Evolutionary conservation across 495 filamentous ascomycete genomes (phyloP).

Genomic region (Xylona heveae): DNA sequence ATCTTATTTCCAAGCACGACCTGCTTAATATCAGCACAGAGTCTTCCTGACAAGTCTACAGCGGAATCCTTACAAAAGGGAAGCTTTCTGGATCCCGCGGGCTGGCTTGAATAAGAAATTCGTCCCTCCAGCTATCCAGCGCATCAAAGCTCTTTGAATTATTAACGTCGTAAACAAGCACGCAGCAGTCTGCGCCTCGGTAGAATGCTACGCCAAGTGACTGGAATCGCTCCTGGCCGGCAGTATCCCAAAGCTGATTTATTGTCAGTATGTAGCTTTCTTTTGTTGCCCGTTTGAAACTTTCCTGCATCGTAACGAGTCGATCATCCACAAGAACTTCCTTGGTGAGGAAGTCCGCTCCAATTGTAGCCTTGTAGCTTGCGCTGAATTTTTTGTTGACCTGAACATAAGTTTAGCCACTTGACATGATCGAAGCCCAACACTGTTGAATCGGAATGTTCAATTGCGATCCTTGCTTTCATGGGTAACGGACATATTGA

Average conservation of each 20-base stretch:
- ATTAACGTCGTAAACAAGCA: conserved; percentile 96
- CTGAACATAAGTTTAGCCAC: conserved; percentile 28
- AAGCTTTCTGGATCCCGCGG: conserved; percentile 94
- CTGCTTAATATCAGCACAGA: conserved; percentile 16
- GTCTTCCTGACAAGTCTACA: not conserved
- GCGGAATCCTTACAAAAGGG: conserved; percentile 60
- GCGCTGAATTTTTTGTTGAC: conserved; percentile 99
- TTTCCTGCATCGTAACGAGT: conserved; percentile 94
- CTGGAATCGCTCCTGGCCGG: conserved; percentile 94
- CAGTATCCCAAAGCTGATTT: conserved; percentile 85
- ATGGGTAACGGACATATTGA: conserved; percentile 97
- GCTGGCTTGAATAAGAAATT: conserved; percentile 94
- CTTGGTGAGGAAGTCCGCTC: conserved; percentile 95
- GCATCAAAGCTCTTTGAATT: conserved; percentile 98
- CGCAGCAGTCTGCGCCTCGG: conserved; percentile 94
- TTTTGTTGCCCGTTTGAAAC: no score
- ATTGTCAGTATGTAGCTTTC: not conserved
- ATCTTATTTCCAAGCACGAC: conserved; percentile 98
- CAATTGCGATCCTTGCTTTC: no score
- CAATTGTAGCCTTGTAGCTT: conserved; percentile 98
- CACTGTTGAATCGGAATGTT: conserved; percentile 5
- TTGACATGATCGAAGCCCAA: no score
- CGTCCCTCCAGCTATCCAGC: conserved; percentile 93
- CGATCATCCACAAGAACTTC: conserved; percentile 96
- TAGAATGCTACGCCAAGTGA: conserved; percentile 97